Evolutionary conservation across 345 rosid species (phyloP), one percentile per base, ranked within the genome.

Genomic region (Brassica rapa): DNA sequence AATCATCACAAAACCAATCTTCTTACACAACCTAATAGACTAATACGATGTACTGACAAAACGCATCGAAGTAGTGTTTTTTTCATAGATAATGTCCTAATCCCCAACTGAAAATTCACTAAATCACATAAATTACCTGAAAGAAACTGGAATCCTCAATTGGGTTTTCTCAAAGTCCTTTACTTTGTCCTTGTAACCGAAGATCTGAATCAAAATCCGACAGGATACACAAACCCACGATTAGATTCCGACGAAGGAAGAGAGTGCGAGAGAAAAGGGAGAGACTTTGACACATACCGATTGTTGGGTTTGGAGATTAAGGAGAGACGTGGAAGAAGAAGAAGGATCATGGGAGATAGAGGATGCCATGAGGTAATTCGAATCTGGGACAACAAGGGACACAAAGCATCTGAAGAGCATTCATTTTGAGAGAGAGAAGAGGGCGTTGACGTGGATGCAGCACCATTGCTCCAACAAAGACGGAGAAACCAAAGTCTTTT

Each of bases 401-500:
- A 80, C 66, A 80, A 62, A 43, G 82, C 71, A 80, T 74, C 78
- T 35, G 25, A 73, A 73, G 60, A 68, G 56, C 41, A 1, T 27
- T 79, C 79, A 55, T 74, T 57, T 29, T 49, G 56, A 62, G 9
- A 9, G 37, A 69, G 24, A 61, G 41, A 24, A 70, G 21, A 29
- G 4, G 46, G 11, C 29, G 71, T 74, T 74, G 78, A 73, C 51
- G 75, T 69, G 77, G 24, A 57, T 77, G 30, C 30, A 3, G 82
- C 68, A n/a, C n/a, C n/a, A 37, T 66, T 57, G 63, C 84, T 86
- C 89, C 89, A 83, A 86, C 82, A 88, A 86, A 80, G 87, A 82
- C 89, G 91, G 91, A 88, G 89, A 85, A 82, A 82, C 69, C 91
- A 71, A 85, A 64, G 88, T 14, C 14, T 14, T 49, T 66, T 23